Percentiles rank a stretch among this genome's conserved stretches.
These are phyloP conservation scores for Fusarium stilboides DNA, from an alignment of 2,329 filamentous ascomycete genomes.

Conservation along the genomic window DNA sequence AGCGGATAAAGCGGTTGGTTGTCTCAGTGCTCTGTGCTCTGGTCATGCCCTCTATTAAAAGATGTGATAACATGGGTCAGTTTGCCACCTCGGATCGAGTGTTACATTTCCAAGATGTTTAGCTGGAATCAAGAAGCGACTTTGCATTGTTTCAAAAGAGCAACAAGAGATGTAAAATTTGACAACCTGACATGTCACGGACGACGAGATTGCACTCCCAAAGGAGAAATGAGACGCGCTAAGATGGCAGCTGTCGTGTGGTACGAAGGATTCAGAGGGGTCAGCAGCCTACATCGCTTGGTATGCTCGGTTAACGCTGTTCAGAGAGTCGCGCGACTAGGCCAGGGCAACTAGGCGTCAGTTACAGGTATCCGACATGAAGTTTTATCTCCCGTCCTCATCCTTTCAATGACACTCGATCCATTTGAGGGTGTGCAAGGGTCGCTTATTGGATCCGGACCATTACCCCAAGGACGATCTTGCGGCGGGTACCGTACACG, in stretches of 20 bases:
- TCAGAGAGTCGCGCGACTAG: constrained; percentile 41
- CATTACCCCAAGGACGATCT: constrained; percentile 39
- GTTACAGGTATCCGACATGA: constrained; percentile 38
- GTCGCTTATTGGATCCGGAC: constrained; percentile 37
- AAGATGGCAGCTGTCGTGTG: constrained; percentile 34
- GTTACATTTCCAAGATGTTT: not conserved
- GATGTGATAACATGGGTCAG: not conserved
- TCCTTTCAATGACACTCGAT: constrained; percentile 17
- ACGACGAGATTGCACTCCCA: constrained; percentile 37
- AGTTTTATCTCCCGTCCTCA: constrained; percentile 17
- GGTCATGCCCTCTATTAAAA: not conserved
- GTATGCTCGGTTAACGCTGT: constrained; percentile 27
- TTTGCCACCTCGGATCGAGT: not conserved
- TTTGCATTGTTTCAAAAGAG: not conserved
- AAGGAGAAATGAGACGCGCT: constrained; percentile 35
- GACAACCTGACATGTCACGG: constrained; percentile 17
- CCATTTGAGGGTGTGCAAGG: constrained; percentile 15
- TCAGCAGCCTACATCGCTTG: constrained; percentile 7
- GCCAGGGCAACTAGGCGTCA: constrained; percentile 33
- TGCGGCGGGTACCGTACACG: constrained; percentile 39
- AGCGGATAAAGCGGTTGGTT: not conserved
- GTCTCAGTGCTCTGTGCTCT: not conserved
- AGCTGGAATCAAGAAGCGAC: not conserved
- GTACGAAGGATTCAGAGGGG: constrained; percentile 27
- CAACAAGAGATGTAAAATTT: constrained; percentile 11